Percentiles rank a stretch among this genome's conserved stretches.
These are phyloP conservation scores for Backusella tarrabulga DNA, from an alignment of 192 early-diverging fungal genomes.

Conservation along the genomic window DNA sequence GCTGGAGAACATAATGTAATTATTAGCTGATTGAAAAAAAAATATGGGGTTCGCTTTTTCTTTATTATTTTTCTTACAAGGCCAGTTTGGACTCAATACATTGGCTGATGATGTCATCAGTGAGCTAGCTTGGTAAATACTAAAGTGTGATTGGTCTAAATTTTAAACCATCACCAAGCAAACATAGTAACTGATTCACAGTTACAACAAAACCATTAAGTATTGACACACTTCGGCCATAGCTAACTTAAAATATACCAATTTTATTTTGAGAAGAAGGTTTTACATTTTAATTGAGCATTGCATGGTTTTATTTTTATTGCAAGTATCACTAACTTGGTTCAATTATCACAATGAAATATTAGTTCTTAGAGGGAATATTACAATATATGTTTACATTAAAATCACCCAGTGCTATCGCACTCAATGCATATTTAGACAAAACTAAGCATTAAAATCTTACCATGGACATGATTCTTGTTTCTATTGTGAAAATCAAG, in stretches of 20 bases:
- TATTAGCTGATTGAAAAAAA: background rate
- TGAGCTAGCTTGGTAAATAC: background rate
- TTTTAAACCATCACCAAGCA: background rate
- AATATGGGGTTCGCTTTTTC: background rate
- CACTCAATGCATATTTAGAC: background rate
- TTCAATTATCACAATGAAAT: too few species aligned
- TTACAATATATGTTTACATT: background rate
- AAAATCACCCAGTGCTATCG: background rate
- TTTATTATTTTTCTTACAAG: slow-evolving; percentile 6
- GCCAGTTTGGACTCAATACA: background rate
- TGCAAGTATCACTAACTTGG: too few species aligned
- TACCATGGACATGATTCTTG: background rate
- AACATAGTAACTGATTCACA: too few species aligned
- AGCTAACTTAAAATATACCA: too few species aligned
- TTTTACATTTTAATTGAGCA: too few species aligned
- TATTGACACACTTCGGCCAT: too few species aligned
- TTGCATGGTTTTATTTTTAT: too few species aligned
- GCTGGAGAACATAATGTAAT: slow-evolving; percentile 36
- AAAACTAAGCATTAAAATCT: background rate
- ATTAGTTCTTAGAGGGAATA: too few species aligned
- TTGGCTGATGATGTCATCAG: background rate
- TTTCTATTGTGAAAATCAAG: too few species aligned
- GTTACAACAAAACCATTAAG: too few species aligned
- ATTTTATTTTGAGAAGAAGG: too few species aligned
- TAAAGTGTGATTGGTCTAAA: background rate